A percentile compares a stretch with the other conserved stretches of the same genome.
Evolutionary conservation across 352 stramenopile species (phyloP).

Genomic region (Pythium coloratum): DNA sequence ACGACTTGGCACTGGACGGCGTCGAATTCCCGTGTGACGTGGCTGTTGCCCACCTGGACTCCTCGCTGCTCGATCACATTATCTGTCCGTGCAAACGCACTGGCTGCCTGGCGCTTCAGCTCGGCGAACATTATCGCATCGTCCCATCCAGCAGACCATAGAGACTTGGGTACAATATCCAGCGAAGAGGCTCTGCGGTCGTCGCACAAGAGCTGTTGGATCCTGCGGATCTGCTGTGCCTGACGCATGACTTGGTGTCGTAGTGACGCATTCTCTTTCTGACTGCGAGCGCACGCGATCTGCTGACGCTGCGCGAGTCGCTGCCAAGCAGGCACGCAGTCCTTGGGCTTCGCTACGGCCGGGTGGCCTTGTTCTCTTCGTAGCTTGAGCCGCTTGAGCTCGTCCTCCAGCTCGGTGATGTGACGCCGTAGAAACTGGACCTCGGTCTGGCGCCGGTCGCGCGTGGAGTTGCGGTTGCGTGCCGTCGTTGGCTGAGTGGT

Average conservation of each 20-base stretch:
- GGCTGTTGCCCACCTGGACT: neutral
- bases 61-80: neutral
- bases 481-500: neutral
- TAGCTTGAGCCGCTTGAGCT: neutral
- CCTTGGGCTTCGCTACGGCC: neutral
- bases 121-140: neutral
- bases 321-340: neutral
- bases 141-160: neutral
- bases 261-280: neutral
- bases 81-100: neutral
- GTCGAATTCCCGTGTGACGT: neutral
- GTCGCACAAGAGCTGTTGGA: neutral
- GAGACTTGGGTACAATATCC: neutral
- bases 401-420: neutral
- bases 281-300: neutral
- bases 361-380: neutral
- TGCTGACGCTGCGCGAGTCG: neutral
- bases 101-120: neutral
- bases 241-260: neutral
- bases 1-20: neutral
- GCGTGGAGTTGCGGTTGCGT: neutral
- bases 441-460: neutral
- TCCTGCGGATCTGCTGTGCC: neutral
- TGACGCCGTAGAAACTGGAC: neutral
- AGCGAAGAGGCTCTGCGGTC: neutral